Evolutionary conservation across 2,329 filamentous ascomycete genomes (phyloP).

Genomic region (Huntiella moniliformis): DNA sequence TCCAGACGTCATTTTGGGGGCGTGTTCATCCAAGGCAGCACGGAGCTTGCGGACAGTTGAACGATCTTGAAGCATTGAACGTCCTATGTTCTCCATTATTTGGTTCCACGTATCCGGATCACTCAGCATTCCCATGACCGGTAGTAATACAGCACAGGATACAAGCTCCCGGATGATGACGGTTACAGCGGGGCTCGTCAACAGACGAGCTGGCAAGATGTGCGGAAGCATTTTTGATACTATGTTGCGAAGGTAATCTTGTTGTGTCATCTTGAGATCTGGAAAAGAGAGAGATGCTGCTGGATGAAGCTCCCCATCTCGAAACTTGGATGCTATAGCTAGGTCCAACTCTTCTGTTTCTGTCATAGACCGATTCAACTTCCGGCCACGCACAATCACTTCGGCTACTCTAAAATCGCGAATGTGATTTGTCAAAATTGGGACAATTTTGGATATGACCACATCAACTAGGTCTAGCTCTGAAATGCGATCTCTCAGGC

Average conservation of each 20-base stretch:
- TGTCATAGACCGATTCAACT: constrained; percentile 75
- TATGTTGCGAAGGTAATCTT: constrained; percentile 70
- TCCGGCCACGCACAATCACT: constrained; percentile 64
- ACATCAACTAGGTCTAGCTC: constrained; percentile 70
- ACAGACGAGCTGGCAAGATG: constrained; percentile 53
- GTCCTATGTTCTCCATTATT: constrained; percentile 73
- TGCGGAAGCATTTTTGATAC: constrained; percentile 52
- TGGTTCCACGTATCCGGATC: constrained; percentile 98
- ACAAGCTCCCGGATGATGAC: constrained; percentile 76
- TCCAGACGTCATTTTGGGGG: constrained; percentile 54
- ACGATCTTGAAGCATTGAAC: constrained; percentile 77
- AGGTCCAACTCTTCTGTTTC: constrained; percentile 92
- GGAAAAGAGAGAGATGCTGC: constrained; percentile 69
- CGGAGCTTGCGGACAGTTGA: constrained; percentile 86
- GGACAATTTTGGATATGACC: constrained; percentile 63
- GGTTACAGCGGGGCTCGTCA: constrained; percentile 62
- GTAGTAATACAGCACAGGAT: constrained; percentile 76
- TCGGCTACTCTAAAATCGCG: constrained; percentile 85
- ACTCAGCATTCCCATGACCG: constrained; percentile 58
- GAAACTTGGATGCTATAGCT: constrained; percentile 88
- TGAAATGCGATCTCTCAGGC: constrained; percentile 52
- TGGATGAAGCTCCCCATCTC: constrained; percentile 69
- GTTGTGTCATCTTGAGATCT: constrained; percentile 68
- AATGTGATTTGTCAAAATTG: constrained; percentile 74
- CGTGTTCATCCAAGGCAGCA: constrained; percentile 83